Evolutionary conservation across 495 filamentous ascomycete genomes (phyloP).

Genomic region (Podospora fimiseda): DNA sequence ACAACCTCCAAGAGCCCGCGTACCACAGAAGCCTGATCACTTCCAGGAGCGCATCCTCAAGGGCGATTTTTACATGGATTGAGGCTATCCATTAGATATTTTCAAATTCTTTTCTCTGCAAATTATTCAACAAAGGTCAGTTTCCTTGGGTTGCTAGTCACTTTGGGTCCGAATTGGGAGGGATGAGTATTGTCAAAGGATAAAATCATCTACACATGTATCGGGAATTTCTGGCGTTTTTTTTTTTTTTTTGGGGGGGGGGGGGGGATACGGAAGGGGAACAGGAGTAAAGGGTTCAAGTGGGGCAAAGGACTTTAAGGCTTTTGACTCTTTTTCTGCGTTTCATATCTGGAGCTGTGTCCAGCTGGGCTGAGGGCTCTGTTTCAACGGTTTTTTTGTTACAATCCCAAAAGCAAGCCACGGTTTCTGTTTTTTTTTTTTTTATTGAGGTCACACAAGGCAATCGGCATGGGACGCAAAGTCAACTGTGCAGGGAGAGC

Average conservation of each 20-base stretch:
- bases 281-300: not conserved
- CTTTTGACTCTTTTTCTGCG: not conserved
- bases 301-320: not conserved
- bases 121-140: not conserved
- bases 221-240: not conserved
- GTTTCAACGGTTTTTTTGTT: not conserved
- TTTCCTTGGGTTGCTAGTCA: not conserved
- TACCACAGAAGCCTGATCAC: conserved; percentile 65
- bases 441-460: no score
- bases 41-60: conserved; percentile 96
- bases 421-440: not conserved
- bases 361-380: not conserved
- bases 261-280: no score
- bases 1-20: conserved; percentile 34
- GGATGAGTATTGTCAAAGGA: not conserved
- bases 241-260: no score
- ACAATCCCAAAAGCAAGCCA: not conserved
- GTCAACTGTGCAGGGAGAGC: no score
- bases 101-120: not conserved
- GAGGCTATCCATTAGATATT: conserved; percentile 17
- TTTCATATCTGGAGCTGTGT: not conserved
- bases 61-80: conserved; percentile 98
- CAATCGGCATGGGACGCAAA: no score
- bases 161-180: not conserved
- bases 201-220: not conserved